Percentiles rank a stretch among this genome's conserved stretches.
Conservation (phyloP, 208 protist genomes). For the Leishmania martiniquensis region DNA sequence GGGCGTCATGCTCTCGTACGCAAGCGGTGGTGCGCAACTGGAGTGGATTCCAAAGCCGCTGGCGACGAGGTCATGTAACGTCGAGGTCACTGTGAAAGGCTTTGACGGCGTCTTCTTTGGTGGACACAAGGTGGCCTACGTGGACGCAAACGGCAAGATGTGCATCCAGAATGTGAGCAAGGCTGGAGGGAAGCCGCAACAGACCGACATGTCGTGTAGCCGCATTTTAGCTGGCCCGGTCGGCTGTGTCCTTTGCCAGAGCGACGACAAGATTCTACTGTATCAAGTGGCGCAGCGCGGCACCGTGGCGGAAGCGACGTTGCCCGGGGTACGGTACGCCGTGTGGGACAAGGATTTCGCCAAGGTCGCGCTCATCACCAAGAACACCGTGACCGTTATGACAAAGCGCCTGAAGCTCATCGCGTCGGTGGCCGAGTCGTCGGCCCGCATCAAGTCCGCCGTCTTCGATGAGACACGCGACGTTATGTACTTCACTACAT, state of each 20-base stretch:
- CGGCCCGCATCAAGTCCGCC: constrained; percentile 96
- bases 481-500: constrained; percentile 98
- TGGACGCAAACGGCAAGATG: constrained; percentile 88
- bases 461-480: constrained; percentile 91
- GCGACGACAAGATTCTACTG: constrained; percentile 89
- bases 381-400: constrained; percentile 90
- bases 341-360: constrained; percentile 94
- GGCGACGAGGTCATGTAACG: constrained; percentile 15
- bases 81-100: constrained; percentile 37
- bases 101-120: constrained; percentile 94
- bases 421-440: constrained; percentile 91
- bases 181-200: constrained; percentile 76
- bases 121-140: constrained; percentile 94
- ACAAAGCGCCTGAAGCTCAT: constrained; percentile 92
- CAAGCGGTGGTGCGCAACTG: constrained; percentile 35
- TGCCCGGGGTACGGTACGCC: constrained; percentile 90
- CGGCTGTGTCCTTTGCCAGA: constrained; percentile 80
- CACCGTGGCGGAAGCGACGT: constrained; percentile 64
- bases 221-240: constrained; percentile 76
- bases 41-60: constrained; percentile 36
- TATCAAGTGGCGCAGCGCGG: constrained; percentile 96
- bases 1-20: constrained; percentile 53
- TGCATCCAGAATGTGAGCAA: constrained; percentile 88
- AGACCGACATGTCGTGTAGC: constrained; percentile 55
- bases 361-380: constrained; percentile 93